Conservation (phyloP, 495 filamentous ascomycete genomes). For the Lasiosphaeria miniovina region DNA sequence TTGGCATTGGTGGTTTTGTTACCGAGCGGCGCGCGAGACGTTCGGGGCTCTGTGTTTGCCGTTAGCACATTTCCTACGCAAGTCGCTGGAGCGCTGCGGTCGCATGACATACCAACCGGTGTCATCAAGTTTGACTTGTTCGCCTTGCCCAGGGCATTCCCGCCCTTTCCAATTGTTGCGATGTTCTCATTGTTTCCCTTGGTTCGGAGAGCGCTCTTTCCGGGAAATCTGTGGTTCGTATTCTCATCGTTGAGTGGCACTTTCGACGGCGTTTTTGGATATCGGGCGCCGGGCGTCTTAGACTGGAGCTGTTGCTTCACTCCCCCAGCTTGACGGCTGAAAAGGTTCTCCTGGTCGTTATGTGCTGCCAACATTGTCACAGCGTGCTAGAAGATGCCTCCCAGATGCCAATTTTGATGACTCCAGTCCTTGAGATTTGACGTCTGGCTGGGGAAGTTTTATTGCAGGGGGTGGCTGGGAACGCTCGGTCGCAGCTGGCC, state of each 20-base stretch:
- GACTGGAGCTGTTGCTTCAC: constrained; percentile 70
- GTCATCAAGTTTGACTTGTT: constrained; percentile 61
- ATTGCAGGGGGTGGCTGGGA: constrained; percentile 5
- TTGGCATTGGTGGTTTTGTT: constrained; percentile 96
- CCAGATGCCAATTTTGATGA: constrained; percentile 11
- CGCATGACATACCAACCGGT: constrained; percentile 45
- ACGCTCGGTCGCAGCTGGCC: not conserved
- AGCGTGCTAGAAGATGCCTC: constrained; percentile 15
- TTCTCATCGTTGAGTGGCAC: constrained; percentile 87
- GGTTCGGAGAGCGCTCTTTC: constrained; percentile 59
- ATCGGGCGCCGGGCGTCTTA: constrained; percentile 75
- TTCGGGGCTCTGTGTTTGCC: constrained; percentile 54
- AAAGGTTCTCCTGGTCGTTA: constrained; percentile 85
- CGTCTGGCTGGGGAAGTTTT: constrained; percentile 2
- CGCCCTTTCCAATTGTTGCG: constrained; percentile 55
- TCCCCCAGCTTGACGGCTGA: constrained; percentile 71
- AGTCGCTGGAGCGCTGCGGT: not conserved
- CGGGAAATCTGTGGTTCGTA: constrained; percentile 53
- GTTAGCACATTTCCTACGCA: constrained; percentile 26
- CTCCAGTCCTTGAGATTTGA: constrained; percentile 2
- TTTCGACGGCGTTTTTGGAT: constrained; percentile 81
- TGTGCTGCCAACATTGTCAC: constrained; percentile 68
- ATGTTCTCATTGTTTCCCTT: constrained; percentile 60
- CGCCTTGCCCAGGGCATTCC: constrained; percentile 49
- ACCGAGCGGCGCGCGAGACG: constrained; percentile 72